Evolutionary conservation across 2,329 filamentous ascomycete genomes (phyloP).

Genomic region (Verticillium longisporum): DNA sequence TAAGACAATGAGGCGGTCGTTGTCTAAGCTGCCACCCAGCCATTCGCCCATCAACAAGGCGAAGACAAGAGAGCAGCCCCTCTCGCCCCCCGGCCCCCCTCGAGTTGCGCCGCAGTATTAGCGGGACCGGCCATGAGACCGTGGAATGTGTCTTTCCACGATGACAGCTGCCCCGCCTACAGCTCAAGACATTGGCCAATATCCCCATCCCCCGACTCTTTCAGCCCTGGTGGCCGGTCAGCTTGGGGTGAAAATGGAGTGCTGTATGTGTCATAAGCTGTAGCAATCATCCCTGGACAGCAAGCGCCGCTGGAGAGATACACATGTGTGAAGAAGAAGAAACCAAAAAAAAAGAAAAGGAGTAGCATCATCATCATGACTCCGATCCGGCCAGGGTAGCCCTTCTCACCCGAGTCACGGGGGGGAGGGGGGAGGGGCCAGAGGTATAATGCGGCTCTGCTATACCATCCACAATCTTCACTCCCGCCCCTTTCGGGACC

Average conservation of each 20-base stretch:
- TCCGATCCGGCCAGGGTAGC: neutral
- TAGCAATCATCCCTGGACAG: no score
- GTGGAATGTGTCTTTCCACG: neutral
- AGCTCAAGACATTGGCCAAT: neutral
- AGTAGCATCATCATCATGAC: neutral
- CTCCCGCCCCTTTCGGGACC: neutral
- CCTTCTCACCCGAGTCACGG: neutral
- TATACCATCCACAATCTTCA: neutral
- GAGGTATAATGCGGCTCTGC: neutral
- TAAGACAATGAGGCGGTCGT: neutral
- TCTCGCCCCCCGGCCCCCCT: slow-evolving; percentile 3
- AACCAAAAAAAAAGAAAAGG: neutral
- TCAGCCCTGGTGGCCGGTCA: neutral
- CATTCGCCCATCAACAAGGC: neutral
- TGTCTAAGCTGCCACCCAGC: neutral
- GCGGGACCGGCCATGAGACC: no score
- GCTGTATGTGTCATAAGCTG: no score
- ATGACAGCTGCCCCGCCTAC: neutral
- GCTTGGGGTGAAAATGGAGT: no score
- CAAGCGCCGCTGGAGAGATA: no score
- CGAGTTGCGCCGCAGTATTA: no score
- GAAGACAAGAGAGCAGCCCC: no score
- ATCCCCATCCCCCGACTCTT: neutral
- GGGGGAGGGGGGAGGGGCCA: neutral
- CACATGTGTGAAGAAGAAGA: neutral